These are phyloP conservation scores for Saussurea involucrata DNA, from an alignment of 129 eudicot species.

Conservation along the genomic window DNA sequence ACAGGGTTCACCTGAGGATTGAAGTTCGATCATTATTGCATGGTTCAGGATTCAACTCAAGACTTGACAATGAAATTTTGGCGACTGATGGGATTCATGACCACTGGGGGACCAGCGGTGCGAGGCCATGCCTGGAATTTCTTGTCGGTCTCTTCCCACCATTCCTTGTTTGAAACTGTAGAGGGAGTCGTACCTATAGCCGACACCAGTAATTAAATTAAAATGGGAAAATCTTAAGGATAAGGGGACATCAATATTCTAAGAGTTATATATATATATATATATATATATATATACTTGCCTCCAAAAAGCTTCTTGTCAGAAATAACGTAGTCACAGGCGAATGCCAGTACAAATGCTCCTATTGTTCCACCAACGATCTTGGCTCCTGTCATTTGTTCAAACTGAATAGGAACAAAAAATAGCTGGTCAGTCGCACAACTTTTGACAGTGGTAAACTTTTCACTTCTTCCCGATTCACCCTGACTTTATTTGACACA, in stretches of 20 bases:
- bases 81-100: conserved; percentile 89
- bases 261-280: neutral
- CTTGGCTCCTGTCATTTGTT: conserved; percentile 53
- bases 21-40: neutral
- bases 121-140: conserved; percentile 97
- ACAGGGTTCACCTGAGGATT: conserved; percentile 8
- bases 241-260: neutral
- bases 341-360: conserved; percentile 52
- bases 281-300: conserved; percentile 12
- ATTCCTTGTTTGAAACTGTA: conserved; percentile 68
- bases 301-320: conserved; percentile 89
- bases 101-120: conserved; percentile 93
- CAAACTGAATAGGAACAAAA: conserved; percentile 14
- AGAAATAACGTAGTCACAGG: conserved; percentile 40
- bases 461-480: neutral
- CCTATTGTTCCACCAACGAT: conserved; percentile 46
- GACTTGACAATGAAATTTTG: conserved; percentile 80
- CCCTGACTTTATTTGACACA: neutral
- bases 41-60: conserved; percentile 29
- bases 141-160: conserved; percentile 89
- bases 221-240: neutral
- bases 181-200: conserved; percentile 67
- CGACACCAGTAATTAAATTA: neutral
- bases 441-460: neutral
- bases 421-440: neutral